These are phyloP conservation scores for Naumovozyma baii DNA, from an alignment of 805 yeast species.

Conservation along the genomic window DNA sequence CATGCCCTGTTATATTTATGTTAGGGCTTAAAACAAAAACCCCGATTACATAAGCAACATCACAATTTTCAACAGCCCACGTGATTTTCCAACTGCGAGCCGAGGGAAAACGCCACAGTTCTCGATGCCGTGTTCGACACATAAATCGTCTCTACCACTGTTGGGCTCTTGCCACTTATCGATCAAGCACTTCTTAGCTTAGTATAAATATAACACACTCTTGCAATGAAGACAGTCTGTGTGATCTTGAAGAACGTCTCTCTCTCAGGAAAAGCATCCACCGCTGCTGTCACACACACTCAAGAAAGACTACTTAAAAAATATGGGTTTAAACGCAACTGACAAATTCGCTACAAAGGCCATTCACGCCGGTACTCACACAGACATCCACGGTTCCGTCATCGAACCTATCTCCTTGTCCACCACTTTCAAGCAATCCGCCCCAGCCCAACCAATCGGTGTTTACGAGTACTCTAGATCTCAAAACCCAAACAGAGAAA, in stretches of 20 bases:
- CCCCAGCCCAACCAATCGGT: conserved; percentile 72
- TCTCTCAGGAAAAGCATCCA: background rate
- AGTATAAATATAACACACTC: background rate
- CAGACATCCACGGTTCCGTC: conserved; percentile 73
- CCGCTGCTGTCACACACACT: background rate
- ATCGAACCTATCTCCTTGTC: conserved; percentile 75
- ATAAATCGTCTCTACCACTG: no score
- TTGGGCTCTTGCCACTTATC: no score
- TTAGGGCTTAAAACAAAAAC: background rate
- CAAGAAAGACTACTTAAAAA: background rate
- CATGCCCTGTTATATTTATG: background rate
- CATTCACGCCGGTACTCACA: conserved; percentile 75
- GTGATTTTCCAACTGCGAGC: no score
- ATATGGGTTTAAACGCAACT: conserved; percentile 22
- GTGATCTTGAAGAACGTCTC: background rate
- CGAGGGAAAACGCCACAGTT: background rate
- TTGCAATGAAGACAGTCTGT: background rate
- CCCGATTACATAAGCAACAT: background rate
- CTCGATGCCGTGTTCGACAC: background rate
- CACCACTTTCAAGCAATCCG: conserved; percentile 74
- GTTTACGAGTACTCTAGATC: conserved; percentile 77
- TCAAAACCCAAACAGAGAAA: conserved; percentile 77
- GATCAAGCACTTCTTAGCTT: no score
- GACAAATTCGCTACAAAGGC: conserved; percentile 66
- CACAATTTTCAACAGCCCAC: no score